Evolutionary conservation across 2,329 filamentous ascomycete genomes (phyloP).

Genomic region (Aspergillus transmontanensis): DNA sequence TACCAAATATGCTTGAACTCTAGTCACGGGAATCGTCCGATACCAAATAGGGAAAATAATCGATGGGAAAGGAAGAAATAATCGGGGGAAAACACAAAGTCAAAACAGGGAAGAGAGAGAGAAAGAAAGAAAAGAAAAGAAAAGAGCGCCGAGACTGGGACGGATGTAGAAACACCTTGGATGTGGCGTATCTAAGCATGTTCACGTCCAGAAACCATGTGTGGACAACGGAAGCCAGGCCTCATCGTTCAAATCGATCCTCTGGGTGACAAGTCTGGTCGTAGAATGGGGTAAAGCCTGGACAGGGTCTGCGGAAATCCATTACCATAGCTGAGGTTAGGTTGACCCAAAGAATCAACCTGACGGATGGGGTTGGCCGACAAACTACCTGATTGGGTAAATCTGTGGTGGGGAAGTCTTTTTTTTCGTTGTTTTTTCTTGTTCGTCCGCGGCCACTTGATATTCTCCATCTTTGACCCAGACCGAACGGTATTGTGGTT

Average conservation of each 20-base stretch:
- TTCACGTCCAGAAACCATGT: not conserved
- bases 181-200: constrained; percentile 3
- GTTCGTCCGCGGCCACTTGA: not conserved
- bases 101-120: not conserved
- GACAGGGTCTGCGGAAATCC: constrained; percentile 18
- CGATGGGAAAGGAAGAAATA: not conserved
- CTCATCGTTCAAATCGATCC: not conserved
- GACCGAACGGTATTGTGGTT: constrained; percentile 6
- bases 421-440: not conserved
- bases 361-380: constrained; percentile 14
- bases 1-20: constrained; percentile 10
- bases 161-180: not conserved
- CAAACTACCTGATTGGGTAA: constrained; percentile 7
- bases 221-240: not conserved
- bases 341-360: constrained; percentile 5
- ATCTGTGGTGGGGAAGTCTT: not conserved
- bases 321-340: constrained; percentile 15
- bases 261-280: not conserved
- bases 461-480: not conserved
- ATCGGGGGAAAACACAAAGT: not conserved
- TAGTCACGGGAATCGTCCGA: not conserved
- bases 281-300: constrained; percentile 4
- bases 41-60: not conserved
- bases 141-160: not conserved
- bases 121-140: not conserved